Conservation (phyloP, 1,139 yeast genomes). For the Geotrichum citri-aurantii region DNA sequence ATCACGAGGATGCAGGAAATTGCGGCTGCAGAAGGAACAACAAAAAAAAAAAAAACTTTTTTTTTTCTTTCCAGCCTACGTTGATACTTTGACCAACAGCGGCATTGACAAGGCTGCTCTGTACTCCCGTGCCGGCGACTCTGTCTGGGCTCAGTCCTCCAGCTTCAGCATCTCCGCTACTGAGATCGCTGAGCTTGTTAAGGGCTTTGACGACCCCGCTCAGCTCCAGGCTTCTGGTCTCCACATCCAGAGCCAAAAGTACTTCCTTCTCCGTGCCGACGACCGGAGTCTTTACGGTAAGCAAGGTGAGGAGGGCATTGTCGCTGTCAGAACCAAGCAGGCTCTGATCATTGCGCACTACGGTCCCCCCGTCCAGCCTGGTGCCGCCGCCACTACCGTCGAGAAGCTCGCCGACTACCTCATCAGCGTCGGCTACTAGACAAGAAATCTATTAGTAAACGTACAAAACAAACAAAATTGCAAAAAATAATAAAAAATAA, state of each 20-base stretch:
- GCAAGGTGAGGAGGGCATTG: constrained; percentile 77
- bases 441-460: not conserved
- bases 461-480: not conserved
- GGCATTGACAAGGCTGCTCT: constrained; percentile 89
- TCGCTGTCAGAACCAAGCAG: constrained; percentile 90
- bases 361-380: constrained; percentile 74
- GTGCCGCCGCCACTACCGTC: constrained; percentile 90
- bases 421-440: constrained; percentile 74
- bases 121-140: constrained; percentile 90
- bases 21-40: not conserved
- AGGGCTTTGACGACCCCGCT: constrained; percentile 75
- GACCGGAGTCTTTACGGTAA: constrained; percentile 93
- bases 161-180: constrained; percentile 55
- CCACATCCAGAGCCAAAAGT: constrained; percentile 79
- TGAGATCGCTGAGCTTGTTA: constrained; percentile 70
- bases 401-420: constrained; percentile 94
- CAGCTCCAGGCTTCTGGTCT: constrained; percentile 79
- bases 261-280: constrained; percentile 83
- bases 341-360: constrained; percentile 92
- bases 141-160: constrained; percentile 87
- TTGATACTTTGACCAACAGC: constrained; percentile 82
- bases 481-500: not conserved
- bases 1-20: not conserved
- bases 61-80: constrained; percentile 56
- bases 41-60: not conserved